Evolutionary conservation across 1,284 basidiomycete genomes (phyloP).

Genomic region (Cryptococcus jaspeensis): DNA sequence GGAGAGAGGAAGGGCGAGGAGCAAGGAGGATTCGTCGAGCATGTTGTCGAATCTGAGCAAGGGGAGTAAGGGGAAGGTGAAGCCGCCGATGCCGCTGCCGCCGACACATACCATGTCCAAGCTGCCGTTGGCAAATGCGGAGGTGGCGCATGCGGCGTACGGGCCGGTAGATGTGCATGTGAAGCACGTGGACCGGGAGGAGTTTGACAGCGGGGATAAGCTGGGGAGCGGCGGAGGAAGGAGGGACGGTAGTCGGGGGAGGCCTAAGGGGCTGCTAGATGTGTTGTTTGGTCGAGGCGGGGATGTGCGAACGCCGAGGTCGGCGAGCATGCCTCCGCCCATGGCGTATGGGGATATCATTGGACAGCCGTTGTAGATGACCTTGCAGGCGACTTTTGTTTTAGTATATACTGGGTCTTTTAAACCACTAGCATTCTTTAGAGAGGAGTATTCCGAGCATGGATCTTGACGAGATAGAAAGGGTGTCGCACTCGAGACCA

Average conservation of each 20-base stretch:
- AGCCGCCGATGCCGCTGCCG: not conserved
- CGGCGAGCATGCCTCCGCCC: not conserved
- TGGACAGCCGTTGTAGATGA: not conserved
- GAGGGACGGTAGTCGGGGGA: conserved; percentile 1
- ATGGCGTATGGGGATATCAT: not conserved
- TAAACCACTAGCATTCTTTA: not conserved
- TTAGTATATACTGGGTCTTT: not conserved
- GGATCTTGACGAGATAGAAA: too few species aligned
- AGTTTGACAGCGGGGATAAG: not conserved
- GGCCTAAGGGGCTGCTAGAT: conserved; percentile 3
- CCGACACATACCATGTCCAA: not conserved
- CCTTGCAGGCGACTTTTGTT: not conserved
- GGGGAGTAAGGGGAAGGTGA: not conserved
- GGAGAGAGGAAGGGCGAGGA: conserved; percentile 35
- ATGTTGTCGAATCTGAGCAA: not conserved
- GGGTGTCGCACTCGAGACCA: too few species aligned
- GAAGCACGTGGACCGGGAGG: not conserved
- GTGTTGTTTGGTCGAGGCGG: conserved; percentile 2
- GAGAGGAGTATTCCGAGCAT: too few species aligned
- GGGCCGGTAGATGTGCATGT: not conserved
- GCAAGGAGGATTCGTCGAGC: conserved; percentile 15
- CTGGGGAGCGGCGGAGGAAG: too few species aligned
- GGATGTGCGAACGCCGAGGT: not conserved
- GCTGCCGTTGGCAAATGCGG: not conserved
- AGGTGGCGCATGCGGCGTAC: not conserved